Percentiles rank a stretch among this genome's conserved stretches.
Evolutionary conservation across 148 eudicot species (phyloP).

Genomic region (Vaccinium macrocarpon): DNA sequence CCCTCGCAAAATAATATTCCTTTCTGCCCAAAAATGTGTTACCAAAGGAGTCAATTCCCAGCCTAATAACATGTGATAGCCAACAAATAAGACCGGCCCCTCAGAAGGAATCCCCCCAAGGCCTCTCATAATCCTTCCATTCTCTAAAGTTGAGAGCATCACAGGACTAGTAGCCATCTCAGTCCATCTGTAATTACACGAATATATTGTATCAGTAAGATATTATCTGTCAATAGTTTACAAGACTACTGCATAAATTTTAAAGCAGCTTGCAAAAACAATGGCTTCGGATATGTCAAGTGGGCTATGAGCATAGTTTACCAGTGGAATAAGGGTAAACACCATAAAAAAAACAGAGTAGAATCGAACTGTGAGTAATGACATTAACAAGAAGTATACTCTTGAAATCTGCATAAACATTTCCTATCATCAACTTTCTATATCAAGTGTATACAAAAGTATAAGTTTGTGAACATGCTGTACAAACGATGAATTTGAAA

Average conservation of each 20-base stretch:
- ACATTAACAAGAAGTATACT: background rate
- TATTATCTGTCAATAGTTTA: background rate
- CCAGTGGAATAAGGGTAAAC: background rate
- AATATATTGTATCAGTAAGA: background rate
- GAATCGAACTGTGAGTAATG: background rate
- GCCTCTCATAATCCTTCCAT: conserved; percentile 64
- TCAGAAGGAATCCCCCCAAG: conserved; percentile 64
- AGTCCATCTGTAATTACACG: conserved; percentile 32
- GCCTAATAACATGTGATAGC: conserved; percentile 71
- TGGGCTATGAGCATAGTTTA: background rate
- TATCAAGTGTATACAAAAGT: background rate
- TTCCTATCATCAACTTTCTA: conserved; percentile 1
- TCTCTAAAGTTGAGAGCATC: conserved; percentile 65
- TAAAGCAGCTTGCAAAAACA: background rate
- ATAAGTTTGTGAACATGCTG: background rate
- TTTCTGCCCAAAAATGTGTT: conserved; percentile 36
- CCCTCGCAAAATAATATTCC: conserved; percentile 51
- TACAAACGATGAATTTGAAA: background rate
- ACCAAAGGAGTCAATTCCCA: conserved; percentile 44
- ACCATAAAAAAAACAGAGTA: background rate
- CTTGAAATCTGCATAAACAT: background rate
- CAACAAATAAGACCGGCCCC: conserved; percentile 70
- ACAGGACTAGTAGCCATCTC: conserved; percentile 45
- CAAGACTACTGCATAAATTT: background rate
- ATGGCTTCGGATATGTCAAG: background rate